These are phyloP conservation scores for Pluteus cervinus DNA, from an alignment of 768 basidiomycete species.

Conservation along the genomic window DNA sequence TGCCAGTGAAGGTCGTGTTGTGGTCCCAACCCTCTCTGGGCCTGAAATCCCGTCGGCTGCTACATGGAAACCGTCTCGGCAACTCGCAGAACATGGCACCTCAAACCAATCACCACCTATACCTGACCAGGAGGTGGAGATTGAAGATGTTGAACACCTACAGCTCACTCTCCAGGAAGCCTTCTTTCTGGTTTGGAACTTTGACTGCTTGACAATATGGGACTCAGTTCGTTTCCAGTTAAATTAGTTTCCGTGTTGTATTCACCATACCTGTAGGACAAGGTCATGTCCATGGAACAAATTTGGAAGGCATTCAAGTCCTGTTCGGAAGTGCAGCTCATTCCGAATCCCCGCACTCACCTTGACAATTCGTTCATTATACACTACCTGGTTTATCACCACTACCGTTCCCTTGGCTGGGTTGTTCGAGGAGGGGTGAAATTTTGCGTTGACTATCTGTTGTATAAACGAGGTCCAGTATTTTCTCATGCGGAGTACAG, in stretches of 20 bases:
- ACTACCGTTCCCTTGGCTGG: conserved; percentile 96
- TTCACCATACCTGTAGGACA: no score
- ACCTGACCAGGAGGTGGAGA: conserved; percentile 43
- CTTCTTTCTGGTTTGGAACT: conserved; percentile 79
- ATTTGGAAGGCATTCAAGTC: conserved; percentile 66
- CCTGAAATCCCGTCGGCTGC: conserved; percentile 72
- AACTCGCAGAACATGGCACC: conserved; percentile 7
- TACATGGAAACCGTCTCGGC: conserved; percentile 60
- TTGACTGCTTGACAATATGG: conserved; percentile 74
- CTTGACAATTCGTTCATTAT: conserved; percentile 93
- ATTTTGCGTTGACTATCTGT: conserved; percentile 91
- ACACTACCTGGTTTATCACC: conserved; percentile 87
- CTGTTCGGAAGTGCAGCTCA: no score
- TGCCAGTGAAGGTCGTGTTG: conserved; percentile 58
- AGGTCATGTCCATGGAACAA: conserved; percentile 47
- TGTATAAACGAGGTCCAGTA: conserved; percentile 93
- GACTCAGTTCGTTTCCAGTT: no score
- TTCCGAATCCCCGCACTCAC: no score
- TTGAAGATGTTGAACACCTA: conserved; percentile 81
- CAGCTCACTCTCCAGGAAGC: conserved; percentile 88
- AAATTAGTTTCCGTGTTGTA: no score
- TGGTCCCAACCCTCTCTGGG: conserved; percentile 52
- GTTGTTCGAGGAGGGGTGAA: conserved; percentile 94
- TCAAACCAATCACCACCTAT: conserved; percentile 18
- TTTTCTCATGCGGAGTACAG: conserved; percentile 94